Evolutionary conservation across 495 filamentous ascomycete genomes (phyloP).

Genomic region (Xylaria intraflava): DNA sequence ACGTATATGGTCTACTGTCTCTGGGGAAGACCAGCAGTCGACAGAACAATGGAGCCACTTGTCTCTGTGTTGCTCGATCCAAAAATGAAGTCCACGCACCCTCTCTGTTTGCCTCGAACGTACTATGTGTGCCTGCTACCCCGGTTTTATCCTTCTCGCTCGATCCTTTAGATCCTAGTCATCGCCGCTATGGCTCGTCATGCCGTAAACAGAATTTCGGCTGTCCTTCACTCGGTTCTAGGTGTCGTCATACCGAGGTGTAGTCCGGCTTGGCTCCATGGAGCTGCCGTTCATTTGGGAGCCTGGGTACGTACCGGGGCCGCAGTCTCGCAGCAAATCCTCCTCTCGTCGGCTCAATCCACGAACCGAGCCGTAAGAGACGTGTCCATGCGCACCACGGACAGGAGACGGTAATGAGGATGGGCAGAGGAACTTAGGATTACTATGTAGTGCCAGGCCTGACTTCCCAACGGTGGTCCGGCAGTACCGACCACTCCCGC

Average conservation of each 20-base stretch:
- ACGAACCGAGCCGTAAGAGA: background rate
- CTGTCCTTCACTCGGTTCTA: background rate
- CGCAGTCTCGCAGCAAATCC: background rate
- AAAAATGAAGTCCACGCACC: background rate
- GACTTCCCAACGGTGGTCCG: slow-evolving; percentile 1
- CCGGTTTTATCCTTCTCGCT: background rate
- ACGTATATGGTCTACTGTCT: background rate
- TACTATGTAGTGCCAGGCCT: background rate
- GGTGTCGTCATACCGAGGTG: slow-evolving; percentile 3
- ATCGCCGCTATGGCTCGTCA: background rate
- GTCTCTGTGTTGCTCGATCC: slow-evolving; percentile 5
- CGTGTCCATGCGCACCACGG: no score
- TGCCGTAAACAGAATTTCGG: background rate
- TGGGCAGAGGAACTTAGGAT: no score
- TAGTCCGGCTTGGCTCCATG: background rate
- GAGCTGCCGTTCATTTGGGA: slow-evolving; percentile 4
- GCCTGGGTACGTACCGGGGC: background rate
- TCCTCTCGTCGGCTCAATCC: background rate
- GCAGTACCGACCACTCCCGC: slow-evolving; percentile 1
- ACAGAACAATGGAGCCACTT: slow-evolving; percentile 8
- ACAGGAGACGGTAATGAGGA: no score
- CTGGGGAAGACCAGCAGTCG: background rate
- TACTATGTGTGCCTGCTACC: background rate
- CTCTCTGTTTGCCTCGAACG: background rate
- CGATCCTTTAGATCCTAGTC: background rate